Base-by-base conservation (phyloP, 2,329 filamentous ascomycete species). In the Claviceps africana region DNA sequence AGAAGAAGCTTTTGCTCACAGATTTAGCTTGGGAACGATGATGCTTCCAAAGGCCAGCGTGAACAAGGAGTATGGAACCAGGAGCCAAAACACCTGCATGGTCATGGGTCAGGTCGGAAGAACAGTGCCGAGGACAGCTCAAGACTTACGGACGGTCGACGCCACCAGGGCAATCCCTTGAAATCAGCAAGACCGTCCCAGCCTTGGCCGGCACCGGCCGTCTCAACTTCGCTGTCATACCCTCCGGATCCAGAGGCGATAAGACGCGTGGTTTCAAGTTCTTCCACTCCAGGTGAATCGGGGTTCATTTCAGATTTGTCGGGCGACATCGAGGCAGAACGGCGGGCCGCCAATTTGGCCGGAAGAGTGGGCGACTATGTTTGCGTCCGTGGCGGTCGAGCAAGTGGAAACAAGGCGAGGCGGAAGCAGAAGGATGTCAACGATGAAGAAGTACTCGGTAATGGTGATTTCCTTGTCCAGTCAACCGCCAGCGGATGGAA, bases 21-120 rank as follows among this genome's bases (percentile, higher is more conserved):
- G 70, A 62, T 95, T 95, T 56, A 95, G 75, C 65, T 86, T 93
- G 10, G 91, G 90, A 9, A 96, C 87, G 8, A 93, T 73, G 7
- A 87, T 79, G 53, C 88, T 88, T 33, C 91, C 93, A 66, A 93
- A 91, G 0, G 90, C 89, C 51, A 94, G 72, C 0, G 88, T 88
- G 63, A 88, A 91, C 45, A 95, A 68, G 52, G 86, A 75, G 67
- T 90, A 93, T 0, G 89, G 86, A 0, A 78, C 80, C 8, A 97
- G 67, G 4, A 97, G 74, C 87, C 89, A 97, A 67, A 76, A 87
- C 50, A 94, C 79, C 86, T 87, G 55, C 35, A 48, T 30, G 21
- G 54, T 9, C 6, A 21, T 46, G 50, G 50, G 57, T 67, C 57
- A 65, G 49, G 33, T 35, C 4, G 17, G 19, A n/a, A 43, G 33